Percentiles rank a stretch among this genome's conserved stretches.
Conservation (phyloP, 2,329 filamentous ascomycete genomes). For the Cladosporium austrohemisphaericum region DNA sequence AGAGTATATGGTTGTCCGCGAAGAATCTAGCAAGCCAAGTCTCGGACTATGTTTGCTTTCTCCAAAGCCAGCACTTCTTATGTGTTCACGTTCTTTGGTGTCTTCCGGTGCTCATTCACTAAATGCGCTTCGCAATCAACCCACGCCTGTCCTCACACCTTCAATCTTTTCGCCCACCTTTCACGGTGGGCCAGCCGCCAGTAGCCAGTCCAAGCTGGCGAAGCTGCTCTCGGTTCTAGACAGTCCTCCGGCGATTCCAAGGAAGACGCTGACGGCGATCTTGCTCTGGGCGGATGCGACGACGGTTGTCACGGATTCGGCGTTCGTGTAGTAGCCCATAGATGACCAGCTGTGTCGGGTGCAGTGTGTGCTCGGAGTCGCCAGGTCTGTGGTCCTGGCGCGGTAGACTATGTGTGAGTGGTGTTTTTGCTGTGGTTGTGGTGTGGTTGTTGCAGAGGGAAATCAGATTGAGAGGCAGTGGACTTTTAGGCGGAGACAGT, state of each 20-base stretch:
- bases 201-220: conserved; percentile 47
- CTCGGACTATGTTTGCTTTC: not conserved
- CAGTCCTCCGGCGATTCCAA: conserved; percentile 25
- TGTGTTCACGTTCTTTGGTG: no score
- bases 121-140: not conserved
- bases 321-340: conserved; percentile 15
- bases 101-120: conserved; percentile 15
- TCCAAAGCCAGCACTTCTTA: conserved; percentile 1
- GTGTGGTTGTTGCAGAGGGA: not conserved
- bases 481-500: conserved; percentile 3
- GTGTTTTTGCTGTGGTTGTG: no score
- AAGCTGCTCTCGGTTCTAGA: conserved; percentile 45
- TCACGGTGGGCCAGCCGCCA: conserved; percentile 51
- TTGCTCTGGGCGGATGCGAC: conserved; percentile 11
- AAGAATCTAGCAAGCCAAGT: not conserved
- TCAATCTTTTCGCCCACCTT: conserved; percentile 50
- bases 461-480: conserved; percentile 2
- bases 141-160: conserved; percentile 15
- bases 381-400: conserved; percentile 5
- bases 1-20: conserved; percentile 9
- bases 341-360: not conserved
- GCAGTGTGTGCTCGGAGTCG: not conserved
- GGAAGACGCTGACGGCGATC: conserved; percentile 10
- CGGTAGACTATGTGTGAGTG: not conserved
- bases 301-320: conserved; percentile 6